Conservation (phyloP, 2,329 filamentous ascomycete genomes). For the Cordyceps tenuipes region DNA sequence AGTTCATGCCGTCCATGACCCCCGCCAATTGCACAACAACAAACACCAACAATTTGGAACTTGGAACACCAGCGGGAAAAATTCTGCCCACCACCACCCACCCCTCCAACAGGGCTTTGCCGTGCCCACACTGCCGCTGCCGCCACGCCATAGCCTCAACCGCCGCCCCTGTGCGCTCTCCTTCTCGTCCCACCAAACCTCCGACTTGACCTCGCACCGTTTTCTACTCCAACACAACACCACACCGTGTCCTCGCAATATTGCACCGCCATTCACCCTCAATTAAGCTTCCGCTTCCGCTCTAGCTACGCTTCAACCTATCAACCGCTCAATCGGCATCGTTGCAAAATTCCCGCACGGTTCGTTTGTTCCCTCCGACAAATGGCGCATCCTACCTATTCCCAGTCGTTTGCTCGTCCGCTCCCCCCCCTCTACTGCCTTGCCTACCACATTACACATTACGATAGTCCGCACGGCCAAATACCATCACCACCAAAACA, state of each 20-base stretch:
- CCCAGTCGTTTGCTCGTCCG: background rate
- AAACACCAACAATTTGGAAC: too few relatives aligned
- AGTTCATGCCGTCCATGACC: background rate
- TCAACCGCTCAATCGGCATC: background rate
- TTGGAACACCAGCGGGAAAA: too few relatives aligned
- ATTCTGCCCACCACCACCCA: too few relatives aligned
- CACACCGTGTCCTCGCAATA: conserved; percentile 7
- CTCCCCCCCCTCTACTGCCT: background rate
- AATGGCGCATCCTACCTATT: conserved; percentile 9
- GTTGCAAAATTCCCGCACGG: conserved; percentile 10
- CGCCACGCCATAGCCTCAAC: background rate
- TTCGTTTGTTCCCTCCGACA: background rate
- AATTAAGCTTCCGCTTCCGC: background rate
- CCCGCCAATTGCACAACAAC: too few relatives aligned
- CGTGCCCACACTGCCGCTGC: background rate
- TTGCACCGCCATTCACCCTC: background rate
- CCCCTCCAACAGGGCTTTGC: too few relatives aligned
- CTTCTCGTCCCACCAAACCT: background rate
- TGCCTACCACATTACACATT: background rate
- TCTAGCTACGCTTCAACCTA: background rate
- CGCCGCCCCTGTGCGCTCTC: background rate
- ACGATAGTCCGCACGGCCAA: background rate
- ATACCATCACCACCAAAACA: background rate
- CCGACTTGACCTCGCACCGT: background rate
- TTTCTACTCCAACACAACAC: conserved; percentile 2